Percentiles rank a stretch among this genome's conserved stretches.
phyloP scores from a whole-genome alignment of 345 rosid genomes.

The Hibiscus trionum region DNA sequence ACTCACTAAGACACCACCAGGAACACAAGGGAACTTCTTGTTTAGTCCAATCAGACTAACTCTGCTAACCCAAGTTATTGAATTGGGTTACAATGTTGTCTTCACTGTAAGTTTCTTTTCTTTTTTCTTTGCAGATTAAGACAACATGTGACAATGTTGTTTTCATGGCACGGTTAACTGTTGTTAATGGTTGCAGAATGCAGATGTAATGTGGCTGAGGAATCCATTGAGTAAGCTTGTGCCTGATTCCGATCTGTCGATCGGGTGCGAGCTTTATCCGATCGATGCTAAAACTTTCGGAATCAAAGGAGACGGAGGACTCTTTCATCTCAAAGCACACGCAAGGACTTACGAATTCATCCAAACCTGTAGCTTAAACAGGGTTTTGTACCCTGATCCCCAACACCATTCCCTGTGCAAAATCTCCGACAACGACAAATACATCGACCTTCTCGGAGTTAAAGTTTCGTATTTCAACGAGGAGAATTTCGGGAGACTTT shows the following conservation, averaged over 20 bases:
- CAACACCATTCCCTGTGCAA: constrained; percentile 17
- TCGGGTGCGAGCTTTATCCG: constrained; percentile 25
- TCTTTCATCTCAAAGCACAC: constrained; percentile 26
- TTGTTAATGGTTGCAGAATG: constrained; percentile 29
- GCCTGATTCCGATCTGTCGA: constrained; percentile 3
- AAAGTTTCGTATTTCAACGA: not conserved
- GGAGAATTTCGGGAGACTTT: constrained; percentile 19
- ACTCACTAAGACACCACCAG: not conserved
- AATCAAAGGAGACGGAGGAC: constrained; percentile 22
- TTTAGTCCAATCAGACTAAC: constrained; percentile 15
- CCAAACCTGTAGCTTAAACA: constrained; percentile 9
- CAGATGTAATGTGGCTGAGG: constrained; percentile 51
- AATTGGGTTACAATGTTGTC: constrained; percentile 34
- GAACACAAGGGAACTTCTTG: constrained; percentile 6
- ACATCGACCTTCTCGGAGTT: not conserved
- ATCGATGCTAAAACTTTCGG: not conserved
- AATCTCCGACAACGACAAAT: not conserved
- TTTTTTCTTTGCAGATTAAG: not conserved
- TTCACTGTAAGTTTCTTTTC: constrained; percentile 29
- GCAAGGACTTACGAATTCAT: constrained; percentile 15
- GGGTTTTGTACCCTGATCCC: constrained; percentile 20
- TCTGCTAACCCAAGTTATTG: constrained; percentile 22
- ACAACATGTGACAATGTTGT: not conserved
- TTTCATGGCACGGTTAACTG: not conserved
- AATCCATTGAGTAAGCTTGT: constrained; percentile 31